Percentiles rank a stretch among this genome's conserved stretches.
Conservation (phyloP, 176 grass and related monocot genomes). For the Musa acuminata region DNA sequence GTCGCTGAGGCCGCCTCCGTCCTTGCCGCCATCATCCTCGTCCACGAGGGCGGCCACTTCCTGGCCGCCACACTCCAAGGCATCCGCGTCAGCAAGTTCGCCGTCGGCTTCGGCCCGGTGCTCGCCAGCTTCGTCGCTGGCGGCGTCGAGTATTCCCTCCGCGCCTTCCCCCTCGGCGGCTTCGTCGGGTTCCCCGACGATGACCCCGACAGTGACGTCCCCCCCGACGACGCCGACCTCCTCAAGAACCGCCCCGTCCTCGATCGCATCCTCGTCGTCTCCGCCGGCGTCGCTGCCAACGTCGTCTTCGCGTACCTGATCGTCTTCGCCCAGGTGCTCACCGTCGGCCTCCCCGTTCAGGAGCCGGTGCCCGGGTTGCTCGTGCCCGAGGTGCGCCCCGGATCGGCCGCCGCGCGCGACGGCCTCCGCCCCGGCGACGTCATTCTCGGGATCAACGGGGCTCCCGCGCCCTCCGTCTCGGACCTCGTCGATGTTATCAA, state of each 20-base stretch:
- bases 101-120: slow-evolving; percentile 76
- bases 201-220: slow-evolving; percentile 63
- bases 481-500: slow-evolving; percentile 65
- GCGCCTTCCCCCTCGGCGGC: slow-evolving; percentile 86
- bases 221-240: slow-evolving; percentile 77
- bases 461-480: slow-evolving; percentile 49
- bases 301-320: slow-evolving; percentile 77
- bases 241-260: slow-evolving; percentile 76
- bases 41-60: slow-evolving; percentile 91
- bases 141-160: slow-evolving; percentile 82
- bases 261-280: slow-evolving; percentile 86
- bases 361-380: slow-evolving; percentile 60
- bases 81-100: slow-evolving; percentile 90
- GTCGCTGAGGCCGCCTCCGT: slow-evolving; percentile 68
- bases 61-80: slow-evolving; percentile 60
- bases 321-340: slow-evolving; percentile 63
- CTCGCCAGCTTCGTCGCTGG: slow-evolving; percentile 59
- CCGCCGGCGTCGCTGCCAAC: slow-evolving; percentile 80
- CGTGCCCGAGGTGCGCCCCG: slow-evolving; percentile 61
- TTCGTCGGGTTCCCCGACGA: slow-evolving; percentile 98
- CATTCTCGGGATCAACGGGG: slow-evolving; percentile 46
- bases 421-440: slow-evolving; percentile 69
- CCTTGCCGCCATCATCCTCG: slow-evolving; percentile 74
- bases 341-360: slow-evolving; percentile 77
- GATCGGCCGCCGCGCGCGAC: slow-evolving; percentile 54